Evolutionary conservation across 345 rosid genomes (phyloP).

Genomic region (Salix arbutifolia): DNA sequence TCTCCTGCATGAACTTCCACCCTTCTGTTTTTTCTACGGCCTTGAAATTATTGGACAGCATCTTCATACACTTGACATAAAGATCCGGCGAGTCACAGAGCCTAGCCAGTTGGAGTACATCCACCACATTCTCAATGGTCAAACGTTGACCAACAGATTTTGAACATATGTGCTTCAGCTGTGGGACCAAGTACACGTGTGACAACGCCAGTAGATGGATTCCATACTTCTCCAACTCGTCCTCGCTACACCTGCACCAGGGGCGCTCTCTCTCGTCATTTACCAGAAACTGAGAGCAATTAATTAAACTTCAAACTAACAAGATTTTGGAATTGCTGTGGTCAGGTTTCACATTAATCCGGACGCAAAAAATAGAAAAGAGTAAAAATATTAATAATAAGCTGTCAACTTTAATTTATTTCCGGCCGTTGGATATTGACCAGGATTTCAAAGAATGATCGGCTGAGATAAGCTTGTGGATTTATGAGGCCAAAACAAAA

Average conservation of each 20-base stretch:
- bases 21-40: slow-evolving; percentile 64
- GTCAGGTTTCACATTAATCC: background rate
- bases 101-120: slow-evolving; percentile 68
- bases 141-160: slow-evolving; percentile 42
- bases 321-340: background rate
- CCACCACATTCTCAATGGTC: slow-evolving; percentile 66
- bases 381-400: background rate
- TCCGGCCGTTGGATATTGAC: slow-evolving; percentile 24
- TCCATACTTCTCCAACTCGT: slow-evolving; percentile 59
- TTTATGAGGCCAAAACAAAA: too few relatives aligned
- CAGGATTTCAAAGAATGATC: background rate
- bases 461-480: background rate
- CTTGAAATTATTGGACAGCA: slow-evolving; percentile 44
- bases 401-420: background rate
- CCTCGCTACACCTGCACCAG: slow-evolving; percentile 49
- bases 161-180: slow-evolving; percentile 60
- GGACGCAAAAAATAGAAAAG: background rate
- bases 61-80: slow-evolving; percentile 55
- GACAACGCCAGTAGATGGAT: slow-evolving; percentile 72
- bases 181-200: slow-evolving; percentile 67
- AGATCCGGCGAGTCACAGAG: slow-evolving; percentile 81
- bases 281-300: background rate
- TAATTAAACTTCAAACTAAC: background rate
- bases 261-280: slow-evolving; percentile 13
- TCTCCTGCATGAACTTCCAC: slow-evolving; percentile 70